Evolutionary conservation across 2,329 filamentous ascomycete species (phyloP).

Genomic region (Trichoderma simmonsii): DNA sequence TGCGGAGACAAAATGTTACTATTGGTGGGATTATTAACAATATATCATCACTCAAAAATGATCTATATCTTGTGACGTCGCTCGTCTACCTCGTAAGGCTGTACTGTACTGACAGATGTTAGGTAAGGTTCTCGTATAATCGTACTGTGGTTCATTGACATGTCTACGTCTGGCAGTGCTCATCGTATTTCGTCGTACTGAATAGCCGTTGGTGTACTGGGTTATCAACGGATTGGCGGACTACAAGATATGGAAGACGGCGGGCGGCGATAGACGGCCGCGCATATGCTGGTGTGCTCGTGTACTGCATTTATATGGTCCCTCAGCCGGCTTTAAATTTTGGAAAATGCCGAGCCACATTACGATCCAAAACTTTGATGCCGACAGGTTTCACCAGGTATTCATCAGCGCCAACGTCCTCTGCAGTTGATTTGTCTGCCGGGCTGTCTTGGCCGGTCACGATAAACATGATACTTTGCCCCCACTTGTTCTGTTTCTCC

Average conservation of each 20-base stretch:
- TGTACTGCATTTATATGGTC: neutral
- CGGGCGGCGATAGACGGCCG: neutral
- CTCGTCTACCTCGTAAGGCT: neutral
- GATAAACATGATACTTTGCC: neutral
- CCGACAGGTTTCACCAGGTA: neutral
- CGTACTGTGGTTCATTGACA: neutral
- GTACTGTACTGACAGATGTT: neutral
- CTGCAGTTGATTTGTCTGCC: neutral
- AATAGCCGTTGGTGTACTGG: neutral
- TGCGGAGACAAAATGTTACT: neutral
- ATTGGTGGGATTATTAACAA: too few species aligned
- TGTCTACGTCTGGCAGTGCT: neutral
- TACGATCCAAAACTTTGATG: neutral
- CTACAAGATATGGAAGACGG: neutral
- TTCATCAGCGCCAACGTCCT: neutral
- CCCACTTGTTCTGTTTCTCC: neutral
- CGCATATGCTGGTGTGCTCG: neutral
- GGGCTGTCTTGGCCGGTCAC: neutral
- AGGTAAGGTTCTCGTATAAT: neutral
- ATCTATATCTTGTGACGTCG: neutral
- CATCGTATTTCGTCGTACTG: neutral
- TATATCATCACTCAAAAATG: neutral
- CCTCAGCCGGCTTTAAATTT: neutral
- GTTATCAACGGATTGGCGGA: neutral
- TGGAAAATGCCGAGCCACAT: neutral